Conservation (phyloP, 495 filamentous ascomycete species). For the Rusavskia elegans region DNA sequence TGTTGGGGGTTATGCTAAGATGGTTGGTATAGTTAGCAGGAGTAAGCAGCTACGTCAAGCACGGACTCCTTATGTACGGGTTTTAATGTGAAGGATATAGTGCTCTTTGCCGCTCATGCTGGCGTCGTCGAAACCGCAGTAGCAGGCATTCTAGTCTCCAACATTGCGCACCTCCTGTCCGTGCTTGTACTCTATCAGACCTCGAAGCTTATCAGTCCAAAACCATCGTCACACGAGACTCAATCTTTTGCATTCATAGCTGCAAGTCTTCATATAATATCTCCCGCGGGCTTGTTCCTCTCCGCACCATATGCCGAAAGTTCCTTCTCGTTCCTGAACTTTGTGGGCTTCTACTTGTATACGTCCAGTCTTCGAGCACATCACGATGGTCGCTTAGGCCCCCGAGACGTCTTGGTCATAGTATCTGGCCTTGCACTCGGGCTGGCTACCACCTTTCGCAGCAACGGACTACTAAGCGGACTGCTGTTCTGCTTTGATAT, state of each 20-base stretch:
- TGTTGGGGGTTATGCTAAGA: constrained; percentile 46
- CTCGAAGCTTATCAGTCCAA: constrained; percentile 17
- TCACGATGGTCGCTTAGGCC: constrained; percentile 6
- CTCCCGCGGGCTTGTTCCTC: constrained; percentile 78
- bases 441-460: constrained; percentile 56
- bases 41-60: constrained; percentile 22
- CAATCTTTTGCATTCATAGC: constrained; percentile 42
- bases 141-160: constrained; percentile 47
- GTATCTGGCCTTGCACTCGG: constrained; percentile 53
- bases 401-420: constrained; percentile 34
- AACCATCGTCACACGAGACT: constrained; percentile 17
- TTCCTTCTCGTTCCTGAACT: constrained; percentile 61
- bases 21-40: constrained; percentile 28
- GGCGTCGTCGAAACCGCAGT: constrained; percentile 18
- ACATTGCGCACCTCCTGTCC: constrained; percentile 58
- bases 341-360: constrained; percentile 58
- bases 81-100: constrained; percentile 7
- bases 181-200: constrained; percentile 52
- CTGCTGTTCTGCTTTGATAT: constrained; percentile 49
- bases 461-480: constrained; percentile 80
- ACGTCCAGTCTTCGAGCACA: constrained; percentile 32
- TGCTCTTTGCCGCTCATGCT: constrained; percentile 14
- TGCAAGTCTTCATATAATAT: constrained; percentile 62
- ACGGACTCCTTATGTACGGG: too few species aligned
- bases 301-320: constrained; percentile 77